Evolutionary conservation across 2,329 filamentous ascomycete genomes (phyloP).

Genomic region (Hypoxylon sp.): DNA sequence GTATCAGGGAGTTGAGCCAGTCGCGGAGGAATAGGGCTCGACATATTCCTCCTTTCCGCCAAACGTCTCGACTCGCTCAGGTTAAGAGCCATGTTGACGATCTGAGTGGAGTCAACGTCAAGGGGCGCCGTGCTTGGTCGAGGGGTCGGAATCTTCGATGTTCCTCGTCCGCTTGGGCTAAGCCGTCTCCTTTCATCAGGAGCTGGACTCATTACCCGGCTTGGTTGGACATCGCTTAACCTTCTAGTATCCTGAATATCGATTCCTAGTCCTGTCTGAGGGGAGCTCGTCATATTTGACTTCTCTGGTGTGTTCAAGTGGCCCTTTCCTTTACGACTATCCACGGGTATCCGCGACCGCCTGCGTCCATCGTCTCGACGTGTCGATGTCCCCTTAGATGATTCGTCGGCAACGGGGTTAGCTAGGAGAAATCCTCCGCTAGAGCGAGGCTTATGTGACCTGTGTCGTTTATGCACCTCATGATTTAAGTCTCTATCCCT

Average conservation of each 20-base stretch:
- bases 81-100: conserved; percentile 92
- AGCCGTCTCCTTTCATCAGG: conserved; percentile 46
- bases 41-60: conserved; percentile 71
- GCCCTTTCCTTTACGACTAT: conserved; percentile 51
- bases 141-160: conserved; percentile 48
- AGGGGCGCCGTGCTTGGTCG: conserved; percentile 56
- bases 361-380: conserved; percentile 54
- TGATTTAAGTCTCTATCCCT: conserved; percentile 40
- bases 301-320: conserved; percentile 41
- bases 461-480: conserved; percentile 49
- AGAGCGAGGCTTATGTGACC: conserved; percentile 61
- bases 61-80: conserved; percentile 84
- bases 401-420: conserved; percentile 57
- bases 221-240: conserved; percentile 32
- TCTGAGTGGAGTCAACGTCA: conserved; percentile 86
- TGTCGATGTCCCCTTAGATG: conserved; percentile 30
- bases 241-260: conserved; percentile 39
- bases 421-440: conserved; percentile 67
- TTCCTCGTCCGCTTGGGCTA: conserved; percentile 49
- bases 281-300: conserved; percentile 11
- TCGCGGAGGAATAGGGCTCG: conserved; percentile 65
- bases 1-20: conserved; percentile 68
- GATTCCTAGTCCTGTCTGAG: conserved; percentile 32
- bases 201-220: conserved; percentile 33
- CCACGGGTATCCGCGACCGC: conserved; percentile 51